These are phyloP conservation scores for Erythrobasidium hasegawianum DNA, from an alignment of 1,284 basidiomycete genomes.

Conservation along the genomic window DNA sequence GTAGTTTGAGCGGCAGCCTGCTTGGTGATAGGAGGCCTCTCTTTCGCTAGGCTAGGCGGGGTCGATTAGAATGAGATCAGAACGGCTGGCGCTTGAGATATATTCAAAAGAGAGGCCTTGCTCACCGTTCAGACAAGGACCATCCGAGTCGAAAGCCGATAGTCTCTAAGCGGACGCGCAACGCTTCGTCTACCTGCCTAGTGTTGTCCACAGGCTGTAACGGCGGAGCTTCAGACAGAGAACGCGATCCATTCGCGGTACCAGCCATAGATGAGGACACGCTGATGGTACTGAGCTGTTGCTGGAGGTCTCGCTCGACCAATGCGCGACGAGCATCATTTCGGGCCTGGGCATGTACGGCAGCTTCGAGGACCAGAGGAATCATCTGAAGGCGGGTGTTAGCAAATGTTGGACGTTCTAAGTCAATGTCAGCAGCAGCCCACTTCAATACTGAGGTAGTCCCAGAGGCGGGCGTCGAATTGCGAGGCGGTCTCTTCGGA, in stretches of 20 bases:
- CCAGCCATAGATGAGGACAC: background rate
- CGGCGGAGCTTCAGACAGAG: background rate
- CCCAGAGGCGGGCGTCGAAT: constrained; percentile 39
- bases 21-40: constrained; percentile 25
- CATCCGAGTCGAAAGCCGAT: constrained; percentile 43
- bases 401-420: background rate
- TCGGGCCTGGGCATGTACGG: constrained; percentile 45
- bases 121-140: constrained; percentile 40
- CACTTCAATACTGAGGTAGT: constrained; percentile 40
- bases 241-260: background rate
- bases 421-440: background rate
- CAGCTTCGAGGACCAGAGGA: constrained; percentile 54
- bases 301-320: constrained; percentile 34
- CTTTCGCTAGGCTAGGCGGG: constrained; percentile 16
- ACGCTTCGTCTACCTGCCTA: constrained; percentile 31
- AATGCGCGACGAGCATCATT: constrained; percentile 28
- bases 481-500: constrained; percentile 33
- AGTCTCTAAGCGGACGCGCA: constrained; percentile 36
- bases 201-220: background rate
- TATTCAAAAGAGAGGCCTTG: background rate
- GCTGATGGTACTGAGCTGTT: background rate
- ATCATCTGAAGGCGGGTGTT: constrained; percentile 48
- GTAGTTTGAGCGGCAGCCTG: background rate
- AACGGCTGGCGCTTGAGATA: too few species aligned
- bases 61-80: background rate